Conservation (phyloP, 306 rosid genomes). For the Ormosia emarginata region DNA sequence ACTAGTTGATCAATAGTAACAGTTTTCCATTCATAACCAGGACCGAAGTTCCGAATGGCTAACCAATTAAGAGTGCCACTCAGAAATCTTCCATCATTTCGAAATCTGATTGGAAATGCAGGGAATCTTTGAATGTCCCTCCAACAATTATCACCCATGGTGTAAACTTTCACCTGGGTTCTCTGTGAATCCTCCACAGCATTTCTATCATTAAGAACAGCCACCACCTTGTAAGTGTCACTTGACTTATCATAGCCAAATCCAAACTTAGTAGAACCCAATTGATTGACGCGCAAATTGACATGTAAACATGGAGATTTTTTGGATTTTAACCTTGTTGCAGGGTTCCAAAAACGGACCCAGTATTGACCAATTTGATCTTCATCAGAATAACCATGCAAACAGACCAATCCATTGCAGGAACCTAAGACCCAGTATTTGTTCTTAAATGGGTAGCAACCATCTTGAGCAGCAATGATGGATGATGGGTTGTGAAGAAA, state of each 20-base stretch:
- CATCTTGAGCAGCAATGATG: background rate
- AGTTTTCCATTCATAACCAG: too few species aligned
- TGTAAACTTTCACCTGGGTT: background rate
- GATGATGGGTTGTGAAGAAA: background rate
- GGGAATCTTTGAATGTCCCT: background rate
- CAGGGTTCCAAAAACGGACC: background rate
- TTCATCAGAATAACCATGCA: background rate
- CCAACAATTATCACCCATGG: background rate
- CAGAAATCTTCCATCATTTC: background rate
- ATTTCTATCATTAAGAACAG: too few species aligned
- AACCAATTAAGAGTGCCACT: background rate
- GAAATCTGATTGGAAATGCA: background rate
- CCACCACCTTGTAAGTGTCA: background rate
- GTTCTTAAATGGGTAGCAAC: background rate
- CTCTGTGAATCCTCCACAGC: background rate
- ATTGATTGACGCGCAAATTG: background rate
- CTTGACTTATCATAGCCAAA: background rate
- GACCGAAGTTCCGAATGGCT: background rate
- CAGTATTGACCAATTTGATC: background rate
- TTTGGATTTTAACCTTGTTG: background rate
- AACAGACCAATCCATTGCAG: background rate
- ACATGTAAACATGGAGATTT: background rate
- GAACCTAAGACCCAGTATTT: background rate
- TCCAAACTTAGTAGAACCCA: background rate
- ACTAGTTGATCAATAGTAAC: too few species aligned